Conservation (phyloP, 306 rosid species). For the Lathyrus aphaca region DNA sequence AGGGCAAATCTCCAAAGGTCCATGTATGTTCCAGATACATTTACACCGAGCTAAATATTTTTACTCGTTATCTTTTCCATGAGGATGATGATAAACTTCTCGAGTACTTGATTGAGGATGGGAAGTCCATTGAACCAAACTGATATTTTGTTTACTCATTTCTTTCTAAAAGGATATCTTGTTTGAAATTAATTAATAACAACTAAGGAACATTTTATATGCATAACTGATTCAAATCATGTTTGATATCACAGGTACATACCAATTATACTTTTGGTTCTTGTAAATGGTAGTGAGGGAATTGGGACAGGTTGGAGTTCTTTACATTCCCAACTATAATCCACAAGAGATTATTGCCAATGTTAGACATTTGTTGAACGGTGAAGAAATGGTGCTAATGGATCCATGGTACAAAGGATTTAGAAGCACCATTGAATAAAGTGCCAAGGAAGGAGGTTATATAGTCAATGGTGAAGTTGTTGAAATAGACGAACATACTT, state of each 20-base stretch:
- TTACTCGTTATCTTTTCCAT: constrained; percentile 74
- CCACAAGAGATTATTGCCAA: constrained; percentile 87
- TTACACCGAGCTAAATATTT: constrained; percentile 60
- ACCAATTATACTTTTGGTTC: constrained; percentile 83
- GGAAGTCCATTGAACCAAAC: constrained; percentile 75
- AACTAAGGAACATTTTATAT: background rate
- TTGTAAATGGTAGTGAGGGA: constrained; percentile 95
- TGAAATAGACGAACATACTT: too few relatives aligned
- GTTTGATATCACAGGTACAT: constrained; percentile 60
- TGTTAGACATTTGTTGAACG: constrained; percentile 65
- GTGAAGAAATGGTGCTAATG: constrained; percentile 70
- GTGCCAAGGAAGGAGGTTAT: constrained; percentile 66
- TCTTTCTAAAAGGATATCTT: background rate
- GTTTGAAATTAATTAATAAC: background rate
- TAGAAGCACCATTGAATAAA: constrained; percentile 68
- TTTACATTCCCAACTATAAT: constrained; percentile 84
- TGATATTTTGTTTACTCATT: constrained; percentile 55
- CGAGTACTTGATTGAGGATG: constrained; percentile 87
- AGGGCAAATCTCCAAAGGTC: constrained; percentile 92
- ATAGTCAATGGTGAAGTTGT: constrained; percentile 68
- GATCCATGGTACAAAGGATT: constrained; percentile 96
- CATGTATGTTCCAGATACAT: constrained; percentile 81
- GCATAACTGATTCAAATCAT: background rate
- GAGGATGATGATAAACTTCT: constrained; percentile 85
- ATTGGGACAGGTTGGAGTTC: constrained; percentile 98